Evolutionary conservation across 768 basidiomycete genomes (phyloP), one percentile per base, ranked within the genome.

Genomic region (Hebeloma cylindrosporum): DNA sequence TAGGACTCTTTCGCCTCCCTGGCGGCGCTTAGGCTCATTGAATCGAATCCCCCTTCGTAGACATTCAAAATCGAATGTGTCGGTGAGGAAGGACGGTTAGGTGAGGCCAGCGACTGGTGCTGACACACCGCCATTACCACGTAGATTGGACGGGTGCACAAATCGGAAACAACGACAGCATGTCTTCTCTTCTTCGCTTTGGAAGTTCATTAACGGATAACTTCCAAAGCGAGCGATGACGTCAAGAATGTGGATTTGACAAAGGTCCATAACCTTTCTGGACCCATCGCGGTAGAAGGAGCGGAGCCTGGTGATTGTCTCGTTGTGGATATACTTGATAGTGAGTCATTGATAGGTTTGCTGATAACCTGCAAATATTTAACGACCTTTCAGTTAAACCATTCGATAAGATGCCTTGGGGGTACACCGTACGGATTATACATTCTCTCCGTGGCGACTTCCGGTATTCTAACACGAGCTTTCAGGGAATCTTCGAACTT

Each of bases 141-240:
- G 13, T n/a, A 84, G 84, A 86, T 53, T 88, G 85, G 85, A 88
- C 85, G 11, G 85, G 85, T 13, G 85, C 83, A 0, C 84, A 88
- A 56, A 85, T 87, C 37, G 82, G 83, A 32, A 87, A 85, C 58
- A 87, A 85, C 48, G 82, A 87, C 50, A 72, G 83, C 83, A 45
- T 21, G 76, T 65, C 17, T 33, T 5, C n/a, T 17, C 45, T 30
- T 4, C 23, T 21, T 31, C 11, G 16, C 23, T 18, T 27, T n/a
- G 18, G 14, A 16, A 13, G 18, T n/a, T 21, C 8, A 16, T 5
- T 23, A 18, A 31, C n/a, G 18, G 17, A 28, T 23, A 37, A 26
- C 14, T 13, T 38, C 17, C 16, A 11, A 41, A 85, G 83, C 56
- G 50, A 79, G 79, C 53, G 85, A 88, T 58, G 85, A 88, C 52